These are phyloP conservation scores for Raffaelea albimanens DNA, from an alignment of 2,329 filamentous ascomycete species.

Conservation along the genomic window DNA sequence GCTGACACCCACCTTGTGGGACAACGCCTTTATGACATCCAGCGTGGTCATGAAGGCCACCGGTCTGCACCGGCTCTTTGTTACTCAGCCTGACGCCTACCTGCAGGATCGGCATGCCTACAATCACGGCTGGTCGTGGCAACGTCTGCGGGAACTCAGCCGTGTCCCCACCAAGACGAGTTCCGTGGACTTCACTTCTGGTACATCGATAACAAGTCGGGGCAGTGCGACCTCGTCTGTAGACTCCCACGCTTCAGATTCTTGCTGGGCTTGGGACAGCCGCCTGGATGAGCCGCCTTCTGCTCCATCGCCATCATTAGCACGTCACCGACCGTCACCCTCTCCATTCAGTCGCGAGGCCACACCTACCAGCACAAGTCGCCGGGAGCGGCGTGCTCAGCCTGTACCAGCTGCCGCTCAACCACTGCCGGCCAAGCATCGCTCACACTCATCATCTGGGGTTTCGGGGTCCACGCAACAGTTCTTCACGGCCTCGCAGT, in stretches of 20 bases:
- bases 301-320: slow-evolving; percentile 28
- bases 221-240: not conserved
- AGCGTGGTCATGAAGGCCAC: slow-evolving; percentile 65
- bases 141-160: slow-evolving; percentile 53
- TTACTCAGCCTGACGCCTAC: slow-evolving; percentile 68
- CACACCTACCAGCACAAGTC: not conserved
- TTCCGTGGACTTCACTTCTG: slow-evolving; percentile 18
- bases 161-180: slow-evolving; percentile 34
- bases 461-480: slow-evolving; percentile 26
- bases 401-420: slow-evolving; percentile 21
- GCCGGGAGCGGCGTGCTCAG: not conserved
- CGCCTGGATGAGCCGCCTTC: slow-evolving; percentile 49
- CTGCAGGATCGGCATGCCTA: slow-evolving; percentile 51
- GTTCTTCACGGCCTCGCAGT: slow-evolving; percentile 25
- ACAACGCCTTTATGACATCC: slow-evolving; percentile 58
- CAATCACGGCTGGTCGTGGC: slow-evolving; percentile 60
- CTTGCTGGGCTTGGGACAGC: slow-evolving; percentile 60
- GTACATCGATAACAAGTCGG: not conserved
- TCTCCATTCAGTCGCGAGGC: slow-evolving; percentile 5
- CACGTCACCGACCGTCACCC: slow-evolving; percentile 8
- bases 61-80: slow-evolving; percentile 56
- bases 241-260: slow-evolving; percentile 28
- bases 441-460: slow-evolving; percentile 4
- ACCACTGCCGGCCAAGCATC: not conserved
- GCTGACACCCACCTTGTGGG: slow-evolving; percentile 63